Conservation (phyloP, 306 rosid genomes). For the Ammopiptanthus mongolicus region DNA sequence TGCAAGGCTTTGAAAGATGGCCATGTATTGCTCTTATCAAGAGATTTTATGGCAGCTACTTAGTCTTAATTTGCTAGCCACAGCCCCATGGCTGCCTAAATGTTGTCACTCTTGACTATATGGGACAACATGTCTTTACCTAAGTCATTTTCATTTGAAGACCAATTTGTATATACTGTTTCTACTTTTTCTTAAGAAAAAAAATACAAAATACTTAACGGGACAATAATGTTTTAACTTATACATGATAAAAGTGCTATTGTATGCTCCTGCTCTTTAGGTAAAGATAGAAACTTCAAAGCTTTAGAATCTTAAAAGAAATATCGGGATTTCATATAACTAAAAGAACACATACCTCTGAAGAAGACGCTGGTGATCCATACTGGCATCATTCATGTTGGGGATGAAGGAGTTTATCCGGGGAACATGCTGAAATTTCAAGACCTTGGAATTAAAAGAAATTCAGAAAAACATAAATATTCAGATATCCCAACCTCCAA, state of each 20-base stretch:
- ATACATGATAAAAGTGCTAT: neutral
- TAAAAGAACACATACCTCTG: slow-evolving; percentile 54
- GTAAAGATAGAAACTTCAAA: neutral
- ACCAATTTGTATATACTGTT: neutral
- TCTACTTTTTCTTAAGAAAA: neutral
- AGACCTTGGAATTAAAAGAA: slow-evolving; percentile 19
- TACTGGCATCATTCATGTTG: slow-evolving; percentile 60
- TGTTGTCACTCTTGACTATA: no score
- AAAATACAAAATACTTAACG: neutral
- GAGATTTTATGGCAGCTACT: neutral
- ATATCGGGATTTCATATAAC: neutral
- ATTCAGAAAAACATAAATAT: neutral
- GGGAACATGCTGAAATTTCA: slow-evolving; percentile 69
- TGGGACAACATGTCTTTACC: neutral
- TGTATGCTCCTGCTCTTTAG: neutral
- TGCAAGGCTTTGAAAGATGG: neutral
- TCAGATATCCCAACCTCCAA: neutral
- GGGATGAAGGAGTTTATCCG: slow-evolving; percentile 80
- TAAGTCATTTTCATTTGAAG: neutral
- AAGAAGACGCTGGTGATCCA: slow-evolving; percentile 81
- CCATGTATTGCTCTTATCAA: neutral
- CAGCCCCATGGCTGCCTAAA: neutral
- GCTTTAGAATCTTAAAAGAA: neutral
- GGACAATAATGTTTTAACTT: neutral
- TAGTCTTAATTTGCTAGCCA: neutral